Evolutionary conservation across 805 yeast genomes (phyloP), one percentile per base, ranked within the genome.

Genomic region (Kregervanrija fluxuum): DNA sequence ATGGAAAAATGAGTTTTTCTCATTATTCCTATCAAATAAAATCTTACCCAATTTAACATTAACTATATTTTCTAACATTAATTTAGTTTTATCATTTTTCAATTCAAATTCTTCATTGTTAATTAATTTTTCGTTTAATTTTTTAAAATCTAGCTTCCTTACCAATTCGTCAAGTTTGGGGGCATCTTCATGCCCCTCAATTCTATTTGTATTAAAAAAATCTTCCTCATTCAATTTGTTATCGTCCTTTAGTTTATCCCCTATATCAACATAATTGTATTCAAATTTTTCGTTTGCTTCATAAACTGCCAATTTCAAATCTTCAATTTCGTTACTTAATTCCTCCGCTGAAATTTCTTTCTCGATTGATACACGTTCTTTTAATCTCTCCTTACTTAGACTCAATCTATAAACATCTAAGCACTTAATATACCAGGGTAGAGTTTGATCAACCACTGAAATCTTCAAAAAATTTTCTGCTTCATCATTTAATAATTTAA

Each of bases 361-460:
- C 34, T 35, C 45, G 13, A 42, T 33, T 13, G 42, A 35, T 16
- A 51, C 30, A n/a, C 48, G 40, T 30, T 41, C 40, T 10, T 39
- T 30, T 8, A 38, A 12, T 39, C 64, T 49, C 16, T 42, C 37
- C 11, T 44, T 49, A 2, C 53, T 47, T 8, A 42, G 34, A 22
- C 52, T 50, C 22, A 51, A 43, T 33, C 64, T 49, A 36, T 48
- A 57, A 22, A 59, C 50, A 4, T 52, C 53, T 30, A 48, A 51
- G 11, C 38, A 48, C 6, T 41, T 35, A 11, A 53, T 47, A 52
- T 59, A 61, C 66, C 67, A 63, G 3, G 67, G 67, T 33, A 61
- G 42, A 8, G 57, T 48, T 4, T 51, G 38, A 47, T 60, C 65
- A 30, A 33, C 35, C 3, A 40, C 13, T 38, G 43, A 37, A 48